Conservation (phyloP, 208 protist genomes). For the Strigomonas culicis region DNA sequence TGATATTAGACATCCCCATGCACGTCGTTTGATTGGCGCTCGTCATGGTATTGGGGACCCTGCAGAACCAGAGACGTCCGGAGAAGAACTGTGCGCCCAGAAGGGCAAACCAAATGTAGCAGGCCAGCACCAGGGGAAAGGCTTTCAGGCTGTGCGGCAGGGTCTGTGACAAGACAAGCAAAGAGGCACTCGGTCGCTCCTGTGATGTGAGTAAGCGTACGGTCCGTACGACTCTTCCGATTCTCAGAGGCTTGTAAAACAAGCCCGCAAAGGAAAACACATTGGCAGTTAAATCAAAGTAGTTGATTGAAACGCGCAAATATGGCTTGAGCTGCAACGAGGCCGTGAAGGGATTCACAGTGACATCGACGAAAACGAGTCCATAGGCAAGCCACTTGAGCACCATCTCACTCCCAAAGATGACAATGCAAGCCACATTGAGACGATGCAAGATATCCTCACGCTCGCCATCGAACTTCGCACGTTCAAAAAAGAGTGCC, state of each 20-base stretch:
- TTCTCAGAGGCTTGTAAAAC: slow-evolving; percentile 29
- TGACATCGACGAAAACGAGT: neutral
- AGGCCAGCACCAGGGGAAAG: slow-evolving; percentile 23
- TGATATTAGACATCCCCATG: slow-evolving; percentile 17
- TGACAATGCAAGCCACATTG: slow-evolving; percentile 42
- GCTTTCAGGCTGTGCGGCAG: slow-evolving; percentile 19
- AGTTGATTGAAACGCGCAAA: slow-evolving; percentile 41
- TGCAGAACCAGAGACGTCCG: slow-evolving; percentile 37
- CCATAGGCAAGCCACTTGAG: slow-evolving; percentile 54
- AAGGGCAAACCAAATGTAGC: slow-evolving; percentile 45
- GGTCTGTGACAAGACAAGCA: slow-evolving; percentile 19
- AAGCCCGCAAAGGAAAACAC: slow-evolving; percentile 37
- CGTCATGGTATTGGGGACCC: slow-evolving; percentile 17
- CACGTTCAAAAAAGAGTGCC: slow-evolving; percentile 51
- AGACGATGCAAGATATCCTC: slow-evolving; percentile 15
- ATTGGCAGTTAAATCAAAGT: slow-evolving; percentile 46
- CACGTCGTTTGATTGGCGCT: slow-evolving; percentile 3
- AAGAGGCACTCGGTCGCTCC: slow-evolving; percentile 28
- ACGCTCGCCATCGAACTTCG: slow-evolving; percentile 3
- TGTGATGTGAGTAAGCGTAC: slow-evolving; percentile 40
- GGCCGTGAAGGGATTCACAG: neutral
- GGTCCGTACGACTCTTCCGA: slow-evolving; percentile 33
- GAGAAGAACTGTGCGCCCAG: slow-evolving; percentile 52
- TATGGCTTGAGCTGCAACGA: slow-evolving; percentile 20
- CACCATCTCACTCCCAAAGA: slow-evolving; percentile 60